Base-by-base conservation (phyloP, 2,329 filamentous ascomycete species). In the Cryphonectria parasitica region DNA sequence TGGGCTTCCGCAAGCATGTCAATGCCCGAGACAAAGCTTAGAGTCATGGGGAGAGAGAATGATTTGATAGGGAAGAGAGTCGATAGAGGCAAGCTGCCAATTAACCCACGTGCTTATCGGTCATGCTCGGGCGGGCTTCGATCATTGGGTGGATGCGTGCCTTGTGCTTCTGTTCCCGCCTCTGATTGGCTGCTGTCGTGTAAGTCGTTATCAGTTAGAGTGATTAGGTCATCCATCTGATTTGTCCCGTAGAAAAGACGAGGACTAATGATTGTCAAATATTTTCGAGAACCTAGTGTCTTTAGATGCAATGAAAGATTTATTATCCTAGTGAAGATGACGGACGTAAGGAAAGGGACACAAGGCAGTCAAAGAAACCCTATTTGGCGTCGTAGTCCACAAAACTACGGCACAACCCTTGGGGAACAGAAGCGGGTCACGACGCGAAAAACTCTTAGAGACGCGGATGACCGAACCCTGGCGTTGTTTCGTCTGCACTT, bases 141-240 rank as follows among this genome's bases (percentile, higher is more conserved):
- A 54, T 66, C 39, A 72, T 72, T 72, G 69, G 71, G 68, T 43
- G 45, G 69, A 45, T 17, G 22, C 49, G 28, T 56, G 67, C 56
- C 69, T 66, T 75, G 74, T 75, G 74, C 71, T 22, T 67, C 10
- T 19, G 34, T 66, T 28, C 34, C 3, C 28, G 54, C 13, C 17
- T 66, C 67, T 73, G 28, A 75, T 75, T 75, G 74, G 74, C 65
- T 61, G 41, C 17, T 17, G 34, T 25, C 58, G 70, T 73, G 69
- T 73, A 72, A 71, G 72, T 70, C 64, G 61, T 19, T 43, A 62
- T 45, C 58, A 13, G 13, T 22, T 2, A 22, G 58, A n/a, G 19
- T 31, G 56, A 62, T 68, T 43, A 66, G 34, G 39, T 58, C 25
- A 49, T 49, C 3, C 19, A n/a, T 49, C 45, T 49, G 45, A n/a